Conservation (phyloP, 768 basidiomycete genomes). For the Psilocybe cyanescens region DNA sequence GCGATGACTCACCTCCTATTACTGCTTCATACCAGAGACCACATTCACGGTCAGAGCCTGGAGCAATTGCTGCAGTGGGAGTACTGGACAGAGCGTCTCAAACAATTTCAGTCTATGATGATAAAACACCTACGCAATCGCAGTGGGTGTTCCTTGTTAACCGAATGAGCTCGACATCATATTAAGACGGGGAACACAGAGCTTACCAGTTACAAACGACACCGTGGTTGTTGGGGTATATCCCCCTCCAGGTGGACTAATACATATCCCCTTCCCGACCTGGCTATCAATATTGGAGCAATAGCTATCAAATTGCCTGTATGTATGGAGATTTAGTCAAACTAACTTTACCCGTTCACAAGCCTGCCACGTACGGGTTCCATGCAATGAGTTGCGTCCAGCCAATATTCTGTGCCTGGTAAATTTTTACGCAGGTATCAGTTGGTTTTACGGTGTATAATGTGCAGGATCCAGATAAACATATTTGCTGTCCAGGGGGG, state of each 20-base stretch:
- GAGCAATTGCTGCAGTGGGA: neutral
- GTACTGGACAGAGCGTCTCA: neutral
- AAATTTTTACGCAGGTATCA: neutral
- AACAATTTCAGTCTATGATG: neutral
- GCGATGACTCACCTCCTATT: neutral
- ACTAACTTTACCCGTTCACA: neutral
- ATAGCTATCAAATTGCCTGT: neutral
- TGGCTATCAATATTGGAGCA: neutral
- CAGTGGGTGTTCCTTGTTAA: neutral
- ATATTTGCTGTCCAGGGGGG: neutral
- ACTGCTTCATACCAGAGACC: neutral
- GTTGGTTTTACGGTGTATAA: neutral
- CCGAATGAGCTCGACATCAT: neutral
- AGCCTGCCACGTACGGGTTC: neutral
- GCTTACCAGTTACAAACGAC: neutral
- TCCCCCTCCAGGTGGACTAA: neutral
- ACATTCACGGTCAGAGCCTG: neutral
- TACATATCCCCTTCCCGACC: slow-evolving; percentile 1
- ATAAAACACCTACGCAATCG: neutral
- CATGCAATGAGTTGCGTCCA: neutral
- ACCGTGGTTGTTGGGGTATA: neutral
- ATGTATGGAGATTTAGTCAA: neutral
- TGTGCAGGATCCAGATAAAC: neutral
- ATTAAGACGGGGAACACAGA: neutral
- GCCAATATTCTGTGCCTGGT: neutral